phyloP scores from a whole-genome alignment of 805 yeast genomes.

The Wickerhamiella shivajii region DNA sequence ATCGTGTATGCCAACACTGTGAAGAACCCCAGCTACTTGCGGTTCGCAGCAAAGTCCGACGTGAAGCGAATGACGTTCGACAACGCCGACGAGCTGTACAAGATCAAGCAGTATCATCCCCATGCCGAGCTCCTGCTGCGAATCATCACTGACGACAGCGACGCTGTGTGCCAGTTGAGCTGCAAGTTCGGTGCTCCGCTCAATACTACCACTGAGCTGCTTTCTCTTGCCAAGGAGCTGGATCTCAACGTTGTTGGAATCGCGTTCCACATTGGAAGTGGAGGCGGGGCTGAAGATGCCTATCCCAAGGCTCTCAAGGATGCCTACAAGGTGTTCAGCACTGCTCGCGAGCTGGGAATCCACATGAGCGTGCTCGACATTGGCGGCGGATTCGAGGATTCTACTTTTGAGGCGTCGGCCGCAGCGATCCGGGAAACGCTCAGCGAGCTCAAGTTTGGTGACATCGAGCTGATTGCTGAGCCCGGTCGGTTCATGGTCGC shows the following conservation, averaged over 20 bases:
- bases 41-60: conserved; percentile 43
- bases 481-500: conserved; percentile 89
- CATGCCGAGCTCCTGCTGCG: conserved; percentile 58
- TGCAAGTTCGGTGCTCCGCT: conserved; percentile 79
- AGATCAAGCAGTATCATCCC: conserved; percentile 56
- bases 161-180: conserved; percentile 72
- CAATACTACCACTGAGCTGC: conserved; percentile 36
- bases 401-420: conserved; percentile 44
- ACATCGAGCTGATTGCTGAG: conserved; percentile 61
- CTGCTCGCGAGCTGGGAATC: conserved; percentile 35
- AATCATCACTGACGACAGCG: conserved; percentile 76
- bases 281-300: conserved; percentile 57
- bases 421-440: conserved; percentile 41
- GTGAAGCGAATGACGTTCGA: conserved; percentile 79
- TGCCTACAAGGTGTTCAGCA: conserved; percentile 51
- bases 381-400: conserved; percentile 80
- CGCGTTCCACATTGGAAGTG: conserved; percentile 92
- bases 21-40: conserved; percentile 68
- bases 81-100: conserved; percentile 69
- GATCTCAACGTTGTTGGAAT: conserved; percentile 64
- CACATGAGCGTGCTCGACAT: conserved; percentile 52
- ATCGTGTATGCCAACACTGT: conserved; percentile 92
- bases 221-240: conserved; percentile 46
- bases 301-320: conserved; percentile 34
- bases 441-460: conserved; percentile 32